A percentile compares a stretch with the other conserved stretches of the same genome.
These are phyloP conservation scores for Fusarium haematococcum DNA, from an alignment of 2,329 filamentous ascomycete species.

Conservation along the genomic window DNA sequence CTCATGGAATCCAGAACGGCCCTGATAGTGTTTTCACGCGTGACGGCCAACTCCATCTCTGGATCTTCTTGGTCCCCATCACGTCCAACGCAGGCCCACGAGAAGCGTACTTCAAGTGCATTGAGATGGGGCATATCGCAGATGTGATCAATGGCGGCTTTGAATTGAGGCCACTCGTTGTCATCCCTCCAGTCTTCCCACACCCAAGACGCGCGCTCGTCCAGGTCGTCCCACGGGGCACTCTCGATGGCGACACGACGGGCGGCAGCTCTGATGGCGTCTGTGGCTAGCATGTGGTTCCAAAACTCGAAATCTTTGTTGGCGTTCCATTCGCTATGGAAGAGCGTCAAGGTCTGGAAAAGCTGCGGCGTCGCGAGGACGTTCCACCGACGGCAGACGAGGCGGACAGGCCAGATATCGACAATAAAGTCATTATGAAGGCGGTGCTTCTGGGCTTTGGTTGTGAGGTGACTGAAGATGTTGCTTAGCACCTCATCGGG, in stretches of 20 bases:
- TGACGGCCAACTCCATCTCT: neutral
- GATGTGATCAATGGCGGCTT: neutral
- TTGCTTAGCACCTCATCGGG: conserved; percentile 15
- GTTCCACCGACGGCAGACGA: conserved; percentile 26
- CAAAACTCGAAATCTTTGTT: neutral
- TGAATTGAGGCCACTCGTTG: neutral
- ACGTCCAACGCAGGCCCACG: neutral
- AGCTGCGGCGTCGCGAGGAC: neutral
- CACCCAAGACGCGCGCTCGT: neutral
- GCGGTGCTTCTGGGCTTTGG: neutral
- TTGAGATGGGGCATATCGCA: conserved; percentile 8
- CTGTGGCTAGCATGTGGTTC: neutral
- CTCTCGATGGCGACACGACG: conserved; percentile 18
- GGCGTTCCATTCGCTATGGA: neutral
- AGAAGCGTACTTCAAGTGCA: neutral
- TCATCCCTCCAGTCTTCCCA: neutral
- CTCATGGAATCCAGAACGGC: neutral
- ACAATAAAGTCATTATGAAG: accelerated
- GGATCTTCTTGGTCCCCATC: neutral
- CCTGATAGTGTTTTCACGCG: neutral
- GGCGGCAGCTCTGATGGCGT: neutral
- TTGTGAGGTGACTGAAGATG: neutral
- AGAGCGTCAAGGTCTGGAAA: neutral
- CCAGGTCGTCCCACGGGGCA: neutral
- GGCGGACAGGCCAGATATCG: neutral